Base-by-base conservation (phyloP, 345 rosid species). In the Raphanus sativus region DNA sequence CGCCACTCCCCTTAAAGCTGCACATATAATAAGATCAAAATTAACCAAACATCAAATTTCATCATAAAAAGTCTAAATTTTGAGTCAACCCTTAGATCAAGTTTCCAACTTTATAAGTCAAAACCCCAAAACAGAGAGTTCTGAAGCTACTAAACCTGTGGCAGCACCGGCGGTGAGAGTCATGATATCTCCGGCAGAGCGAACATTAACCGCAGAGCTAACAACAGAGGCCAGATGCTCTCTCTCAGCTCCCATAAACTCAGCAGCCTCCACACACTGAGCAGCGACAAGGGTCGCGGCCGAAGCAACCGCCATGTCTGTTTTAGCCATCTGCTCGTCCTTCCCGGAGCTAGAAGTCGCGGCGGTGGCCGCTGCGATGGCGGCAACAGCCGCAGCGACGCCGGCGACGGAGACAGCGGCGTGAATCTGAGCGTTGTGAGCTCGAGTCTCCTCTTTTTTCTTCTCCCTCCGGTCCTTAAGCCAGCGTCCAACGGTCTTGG, bases 1-100 rank as follows among this genome's bases (percentile, higher is more conserved):
- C 8, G 97, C 96, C 0, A 92, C 98, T 21, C 99, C 99, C 42
- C 99, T 86, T 75, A 95, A 84, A 0, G 99, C 99, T 95, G 59
- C 72, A 77, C 25, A 3, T 21, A 21, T 21, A 50, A n/a, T 50
- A 5, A n/a, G 21, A 50, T 50, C 21, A 29, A 16, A 16, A 15
- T 42, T 10, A 71, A 21, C 2, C 9, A 21, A 60, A 40, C 4
- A 28, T 6, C 7, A 68, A 68, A 7, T 32, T 56, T 1, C 50
- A 64, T 38, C 65, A 56, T 17, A 63, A 77, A 77, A 40, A 26
- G 4, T 77, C 2, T 29, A 15, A 25, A 25, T 69, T 26, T 52
- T 69, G n/a, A 69, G 6, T 1, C 25, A 26, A 42, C 15, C 52
- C 6, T 12, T 13, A 40, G 5, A 40, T 34, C 50, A 64, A 64